Evolutionary conservation across 1,284 basidiomycete genomes (phyloP).

Genomic region (Nidula niveotomentosa): DNA sequence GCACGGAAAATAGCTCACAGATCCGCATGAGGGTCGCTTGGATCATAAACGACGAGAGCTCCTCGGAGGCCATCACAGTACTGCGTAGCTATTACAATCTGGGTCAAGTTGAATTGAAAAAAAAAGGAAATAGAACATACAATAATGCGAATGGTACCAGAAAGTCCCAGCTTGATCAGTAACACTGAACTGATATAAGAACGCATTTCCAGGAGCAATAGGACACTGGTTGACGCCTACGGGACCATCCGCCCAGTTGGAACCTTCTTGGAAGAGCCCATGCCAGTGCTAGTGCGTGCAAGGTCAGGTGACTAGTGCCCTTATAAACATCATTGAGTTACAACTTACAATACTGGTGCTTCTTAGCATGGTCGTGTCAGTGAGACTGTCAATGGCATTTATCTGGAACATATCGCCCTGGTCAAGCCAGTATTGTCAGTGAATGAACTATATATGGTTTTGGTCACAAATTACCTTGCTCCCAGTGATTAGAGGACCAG

Average conservation of each 20-base stretch:
- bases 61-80: conserved; percentile 44
- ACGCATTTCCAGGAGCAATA: conserved; percentile 22
- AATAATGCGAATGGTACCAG: conserved; percentile 20
- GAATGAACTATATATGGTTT: neutral
- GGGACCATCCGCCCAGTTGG: conserved; percentile 23
- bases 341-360: conserved; percentile 28
- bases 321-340: neutral
- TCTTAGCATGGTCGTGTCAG: conserved; percentile 27
- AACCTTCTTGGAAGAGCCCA: conserved; percentile 20
- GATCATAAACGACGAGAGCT: conserved; percentile 40
- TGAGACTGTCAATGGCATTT: conserved; percentile 29
- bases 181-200: conserved; percentile 21
- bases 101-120: conserved; percentile 14
- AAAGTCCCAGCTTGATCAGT: conserved; percentile 30
- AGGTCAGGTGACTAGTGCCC: no score
- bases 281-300: conserved; percentile 23
- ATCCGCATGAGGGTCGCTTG: conserved; percentile 33
- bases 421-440: neutral
- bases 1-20: conserved; percentile 25
- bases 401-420: conserved; percentile 26
- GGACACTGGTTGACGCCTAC: conserved; percentile 33
- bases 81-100: conserved; percentile 24
- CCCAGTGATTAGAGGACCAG: neutral
- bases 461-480: neutral
- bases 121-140: conserved; percentile 8